A percentile compares a stretch with the other conserved stretches of the same genome.
Conservation (phyloP, 495 filamentous ascomycete genomes). For the Entonaema liquescens region DNA sequence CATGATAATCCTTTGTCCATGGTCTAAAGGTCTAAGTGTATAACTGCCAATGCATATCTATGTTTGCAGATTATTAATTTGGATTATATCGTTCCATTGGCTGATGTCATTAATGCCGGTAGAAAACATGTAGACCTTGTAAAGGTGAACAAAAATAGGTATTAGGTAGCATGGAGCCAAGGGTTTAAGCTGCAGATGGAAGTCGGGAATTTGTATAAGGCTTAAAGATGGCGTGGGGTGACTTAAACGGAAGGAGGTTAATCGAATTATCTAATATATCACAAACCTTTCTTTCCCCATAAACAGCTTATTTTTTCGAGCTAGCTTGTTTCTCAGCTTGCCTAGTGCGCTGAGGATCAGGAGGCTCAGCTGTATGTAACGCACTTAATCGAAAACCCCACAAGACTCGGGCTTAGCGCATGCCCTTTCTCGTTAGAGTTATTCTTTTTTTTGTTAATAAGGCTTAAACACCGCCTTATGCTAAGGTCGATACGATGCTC, state of each 20-base stretch:
- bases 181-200: conserved; percentile 3
- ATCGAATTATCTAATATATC: background rate
- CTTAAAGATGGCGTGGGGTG: background rate
- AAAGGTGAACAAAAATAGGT: background rate
- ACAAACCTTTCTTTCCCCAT: background rate
- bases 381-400: background rate
- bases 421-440: background rate
- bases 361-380: conserved; percentile 1
- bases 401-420: background rate
- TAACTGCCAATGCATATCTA: background rate
- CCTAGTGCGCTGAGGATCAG: background rate
- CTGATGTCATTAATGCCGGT: background rate
- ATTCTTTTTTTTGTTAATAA: background rate
- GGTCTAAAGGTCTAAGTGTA: no score
- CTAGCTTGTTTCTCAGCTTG: background rate
- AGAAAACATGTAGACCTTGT: background rate
- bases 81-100: background rate
- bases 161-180: background rate
- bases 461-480: background rate
- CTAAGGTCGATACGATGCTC: background rate
- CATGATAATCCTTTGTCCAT: background rate
- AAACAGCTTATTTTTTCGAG: background rate
- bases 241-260: background rate
- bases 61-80: background rate
- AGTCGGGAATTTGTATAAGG: background rate